These are phyloP conservation scores for Spathaspora sp. DNA, from an alignment of 805 yeast species.

Conservation along the genomic window DNA sequence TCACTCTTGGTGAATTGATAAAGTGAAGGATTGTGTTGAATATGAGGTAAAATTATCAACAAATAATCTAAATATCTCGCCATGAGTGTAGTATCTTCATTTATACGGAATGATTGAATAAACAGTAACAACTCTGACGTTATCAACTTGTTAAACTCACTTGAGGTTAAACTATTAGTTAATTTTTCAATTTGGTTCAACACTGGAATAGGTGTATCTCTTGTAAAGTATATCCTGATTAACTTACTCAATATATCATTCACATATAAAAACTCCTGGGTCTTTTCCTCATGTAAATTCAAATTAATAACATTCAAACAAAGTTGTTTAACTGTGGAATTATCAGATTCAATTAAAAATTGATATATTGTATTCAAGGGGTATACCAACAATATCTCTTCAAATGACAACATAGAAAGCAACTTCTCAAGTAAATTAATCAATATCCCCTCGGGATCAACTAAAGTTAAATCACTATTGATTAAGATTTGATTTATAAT, in stretches of 20 bases:
- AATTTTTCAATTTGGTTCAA: slow-evolving; percentile 10
- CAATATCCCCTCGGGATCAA: slow-evolving; percentile 12
- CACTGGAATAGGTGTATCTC: slow-evolving; percentile 4
- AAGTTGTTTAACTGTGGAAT: slow-evolving; percentile 2
- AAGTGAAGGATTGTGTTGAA: slow-evolving; percentile 5
- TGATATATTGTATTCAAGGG: slow-evolving; percentile 13
- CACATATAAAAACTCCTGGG: slow-evolving; percentile 3
- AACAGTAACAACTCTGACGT: slow-evolving; percentile 3
- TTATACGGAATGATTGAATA: slow-evolving; percentile 7
- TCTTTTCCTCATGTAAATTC: slow-evolving; percentile 6
- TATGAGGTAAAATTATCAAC: slow-evolving; percentile 11
- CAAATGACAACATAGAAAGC: slow-evolving; percentile 9
- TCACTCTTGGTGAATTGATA: slow-evolving; percentile 11
- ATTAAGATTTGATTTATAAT: not conserved
- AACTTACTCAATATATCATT: slow-evolving; percentile 1
- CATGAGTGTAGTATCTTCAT: slow-evolving; percentile 12
- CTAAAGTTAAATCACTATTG: not conserved
- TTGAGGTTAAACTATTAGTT: slow-evolving; percentile 1
- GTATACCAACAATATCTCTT: slow-evolving; percentile 12
- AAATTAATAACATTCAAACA: slow-evolving; percentile 7
- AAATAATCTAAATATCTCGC: slow-evolving; percentile 18
- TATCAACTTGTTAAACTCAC: not conserved
- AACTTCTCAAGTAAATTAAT: slow-evolving; percentile 12
- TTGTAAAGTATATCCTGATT: slow-evolving; percentile 2
- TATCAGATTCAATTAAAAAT: not conserved